These are phyloP conservation scores for Salisapilia sapeloensis DNA, from an alignment of 352 stramenopile species.

Conservation along the genomic window DNA sequence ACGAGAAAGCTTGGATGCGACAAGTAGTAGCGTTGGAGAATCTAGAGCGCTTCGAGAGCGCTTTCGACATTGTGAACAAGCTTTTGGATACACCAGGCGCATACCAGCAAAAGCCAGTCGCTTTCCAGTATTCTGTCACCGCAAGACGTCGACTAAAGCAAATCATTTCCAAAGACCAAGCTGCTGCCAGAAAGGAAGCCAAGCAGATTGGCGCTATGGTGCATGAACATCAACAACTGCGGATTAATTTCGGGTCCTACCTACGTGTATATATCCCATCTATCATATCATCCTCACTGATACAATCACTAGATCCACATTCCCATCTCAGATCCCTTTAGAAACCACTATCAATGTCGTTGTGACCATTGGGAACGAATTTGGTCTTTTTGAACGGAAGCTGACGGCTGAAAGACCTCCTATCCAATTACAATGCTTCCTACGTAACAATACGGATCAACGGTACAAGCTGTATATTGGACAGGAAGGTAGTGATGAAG, in stretches of 20 bases:
- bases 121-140: conserved; percentile 40
- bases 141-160: conserved; percentile 30
- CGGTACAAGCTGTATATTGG: conserved; percentile 13
- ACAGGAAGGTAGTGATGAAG: conserved; percentile 4
- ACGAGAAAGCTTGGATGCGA: conserved; percentile 49
- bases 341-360: conserved; percentile 33
- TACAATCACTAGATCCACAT: conserved; percentile 15
- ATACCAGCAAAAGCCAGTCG: conserved; percentile 4
- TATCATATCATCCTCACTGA: neutral
- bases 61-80: conserved; percentile 20
- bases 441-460: conserved; percentile 14
- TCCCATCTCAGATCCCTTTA: conserved; percentile 33
- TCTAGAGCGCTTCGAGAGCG: conserved; percentile 57
- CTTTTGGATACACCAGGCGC: conserved; percentile 12
- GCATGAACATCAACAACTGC: conserved; percentile 56
- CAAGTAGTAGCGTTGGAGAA: conserved; percentile 52
- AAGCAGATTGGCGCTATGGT: conserved; percentile 57
- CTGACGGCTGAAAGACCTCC: no score
- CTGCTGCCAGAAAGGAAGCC: conserved; percentile 25
- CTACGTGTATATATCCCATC: conserved; percentile 2
- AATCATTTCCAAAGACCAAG: conserved; percentile 26
- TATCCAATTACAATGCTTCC: conserved; percentile 29
- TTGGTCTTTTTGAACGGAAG: conserved; percentile 50
- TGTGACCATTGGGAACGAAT: conserved; percentile 73
- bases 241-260: conserved; percentile 67